Percentiles rank a stretch among this genome's conserved stretches.
Conservation (phyloP, 148 eudicot species). For the Chenopodium album region DNA sequence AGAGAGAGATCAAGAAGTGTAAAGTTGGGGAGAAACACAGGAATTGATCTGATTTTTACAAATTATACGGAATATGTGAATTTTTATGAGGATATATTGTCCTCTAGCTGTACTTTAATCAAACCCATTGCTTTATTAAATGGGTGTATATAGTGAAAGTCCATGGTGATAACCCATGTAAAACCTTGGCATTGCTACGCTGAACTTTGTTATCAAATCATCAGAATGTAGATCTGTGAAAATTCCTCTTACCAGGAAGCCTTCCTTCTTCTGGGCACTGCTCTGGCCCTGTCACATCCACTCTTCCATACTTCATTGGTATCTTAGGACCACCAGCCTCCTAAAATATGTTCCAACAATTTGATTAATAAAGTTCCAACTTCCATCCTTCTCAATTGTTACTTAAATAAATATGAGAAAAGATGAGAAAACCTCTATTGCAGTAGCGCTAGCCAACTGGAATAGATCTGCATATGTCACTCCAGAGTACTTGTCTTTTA, state of each 20-base stretch:
- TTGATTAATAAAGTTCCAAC: background rate
- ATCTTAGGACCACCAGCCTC: slow-evolving; percentile 98
- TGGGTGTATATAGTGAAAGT: background rate
- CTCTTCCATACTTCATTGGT: slow-evolving; percentile 98
- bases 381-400: background rate
- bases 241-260: slow-evolving; percentile 70
- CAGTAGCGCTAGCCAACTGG: slow-evolving; percentile 97
- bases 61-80: too few species aligned
- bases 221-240: background rate
- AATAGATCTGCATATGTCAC: slow-evolving; percentile 94
- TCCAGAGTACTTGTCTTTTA: slow-evolving; percentile 85
- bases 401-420: background rate
- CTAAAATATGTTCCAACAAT: slow-evolving; percentile 35
- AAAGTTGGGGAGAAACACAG: background rate
- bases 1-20: background rate
- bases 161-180: background rate
- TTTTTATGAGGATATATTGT: too few species aligned
- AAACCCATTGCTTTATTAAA: background rate
- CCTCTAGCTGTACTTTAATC: background rate
- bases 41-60: too few species aligned
- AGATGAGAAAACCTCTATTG: slow-evolving; percentile 71
- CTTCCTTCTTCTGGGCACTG: slow-evolving; percentile 99
- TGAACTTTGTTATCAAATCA: background rate
- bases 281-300: slow-evolving; percentile 72
- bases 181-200: background rate